These are phyloP conservation scores for Rhododendron kiyosumense DNA, from an alignment of 148 eudicot species.

Conservation along the genomic window DNA sequence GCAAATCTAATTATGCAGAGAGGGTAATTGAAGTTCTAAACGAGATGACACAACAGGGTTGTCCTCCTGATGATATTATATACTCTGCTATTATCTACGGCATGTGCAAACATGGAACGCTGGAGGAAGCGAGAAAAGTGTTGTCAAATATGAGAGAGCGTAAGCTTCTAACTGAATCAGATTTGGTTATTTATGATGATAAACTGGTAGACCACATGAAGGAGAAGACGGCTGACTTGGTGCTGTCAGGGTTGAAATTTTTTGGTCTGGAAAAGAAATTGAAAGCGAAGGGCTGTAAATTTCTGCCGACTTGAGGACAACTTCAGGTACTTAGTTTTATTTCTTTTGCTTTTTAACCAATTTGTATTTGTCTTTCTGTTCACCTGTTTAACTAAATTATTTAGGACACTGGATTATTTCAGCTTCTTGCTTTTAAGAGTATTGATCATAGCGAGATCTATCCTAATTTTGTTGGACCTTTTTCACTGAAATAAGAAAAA, in stretches of 20 bases:
- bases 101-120: constrained; percentile 81
- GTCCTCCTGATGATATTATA: constrained; percentile 45
- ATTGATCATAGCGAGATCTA: background rate
- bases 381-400: background rate
- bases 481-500: background rate
- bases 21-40: constrained; percentile 62
- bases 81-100: constrained; percentile 78
- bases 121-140: constrained; percentile 81
- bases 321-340: constrained; percentile 2
- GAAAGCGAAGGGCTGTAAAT: constrained; percentile 63
- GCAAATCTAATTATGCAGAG: constrained; percentile 63
- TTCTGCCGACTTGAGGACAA: constrained; percentile 41
- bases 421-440: constrained; percentile 1
- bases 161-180: constrained; percentile 55
- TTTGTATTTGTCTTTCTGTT: background rate
- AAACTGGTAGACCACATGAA: constrained; percentile 74
- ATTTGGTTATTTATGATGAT: constrained; percentile 67
- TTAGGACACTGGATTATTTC: background rate
- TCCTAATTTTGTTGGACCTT: background rate
- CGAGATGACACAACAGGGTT: constrained; percentile 70
- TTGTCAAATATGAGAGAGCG: constrained; percentile 51
- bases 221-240: constrained; percentile 82
- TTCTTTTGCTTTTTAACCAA: background rate
- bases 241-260: constrained; percentile 71
- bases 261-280: constrained; percentile 77